Percentiles rank a stretch among this genome's conserved stretches.
phyloP scores from a whole-genome alignment of 1,284 basidiomycete species.

The Ganoderma lucidum region DNA sequence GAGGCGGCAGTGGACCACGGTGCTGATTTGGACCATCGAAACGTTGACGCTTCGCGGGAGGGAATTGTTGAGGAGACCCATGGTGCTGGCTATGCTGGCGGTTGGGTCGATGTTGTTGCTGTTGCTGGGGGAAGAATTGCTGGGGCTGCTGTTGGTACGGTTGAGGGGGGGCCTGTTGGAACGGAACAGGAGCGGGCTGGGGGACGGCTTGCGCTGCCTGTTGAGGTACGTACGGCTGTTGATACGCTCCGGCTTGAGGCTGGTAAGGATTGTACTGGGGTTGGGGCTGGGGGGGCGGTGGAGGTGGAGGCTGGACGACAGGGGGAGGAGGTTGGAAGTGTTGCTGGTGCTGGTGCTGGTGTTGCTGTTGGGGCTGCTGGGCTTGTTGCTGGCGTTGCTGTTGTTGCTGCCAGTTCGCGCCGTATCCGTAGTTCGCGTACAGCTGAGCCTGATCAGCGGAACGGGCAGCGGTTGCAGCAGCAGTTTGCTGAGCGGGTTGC shows the following conservation, averaged over 20 bases:
- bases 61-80: conserved; percentile 71
- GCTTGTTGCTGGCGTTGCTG: conserved; percentile 61
- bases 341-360: conserved; percentile 50
- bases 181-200: conserved; percentile 47
- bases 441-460: conserved; percentile 79
- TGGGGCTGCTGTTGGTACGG: conserved; percentile 43
- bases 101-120: conserved; percentile 56
- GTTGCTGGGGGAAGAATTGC: conserved; percentile 47
- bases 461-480: conserved; percentile 49
- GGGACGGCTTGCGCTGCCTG: conserved; percentile 48
- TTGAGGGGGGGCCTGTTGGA: conserved; percentile 41
- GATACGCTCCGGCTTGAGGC: conserved; percentile 68
- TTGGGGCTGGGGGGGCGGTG: conserved; percentile 60
- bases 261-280: conserved; percentile 79
- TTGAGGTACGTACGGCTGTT: conserved; percentile 74
- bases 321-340: conserved; percentile 62
- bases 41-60: conserved; percentile 84
- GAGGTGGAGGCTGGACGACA: conserved; percentile 54
- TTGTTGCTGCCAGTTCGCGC: conserved; percentile 67
- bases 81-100: conserved; percentile 64
- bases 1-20: conserved; percentile 49
- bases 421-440: conserved; percentile 88
- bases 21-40: conserved; percentile 77
- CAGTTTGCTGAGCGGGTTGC: conserved; percentile 53
- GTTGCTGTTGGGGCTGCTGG: conserved; percentile 50